Evolutionary conservation across 2,329 filamentous ascomycete species (phyloP).

Genomic region (Graphium sp.): DNA sequence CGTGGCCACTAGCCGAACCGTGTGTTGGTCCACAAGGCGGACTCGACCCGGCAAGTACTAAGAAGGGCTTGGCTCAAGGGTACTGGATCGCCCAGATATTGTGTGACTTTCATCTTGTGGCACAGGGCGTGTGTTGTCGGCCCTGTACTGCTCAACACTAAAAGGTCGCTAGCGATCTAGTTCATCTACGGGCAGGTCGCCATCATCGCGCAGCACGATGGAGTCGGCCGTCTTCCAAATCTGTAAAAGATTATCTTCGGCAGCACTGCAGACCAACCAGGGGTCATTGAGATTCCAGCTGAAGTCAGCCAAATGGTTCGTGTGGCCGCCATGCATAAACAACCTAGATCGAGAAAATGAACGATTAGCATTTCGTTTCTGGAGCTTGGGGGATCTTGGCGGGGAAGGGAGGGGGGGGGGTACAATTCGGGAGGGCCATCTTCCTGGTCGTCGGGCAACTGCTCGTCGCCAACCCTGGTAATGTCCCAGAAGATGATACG

Average conservation of each 20-base stretch:
- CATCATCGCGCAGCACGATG: slow-evolving; percentile 63
- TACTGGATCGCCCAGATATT: too few species aligned
- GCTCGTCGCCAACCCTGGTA: slow-evolving; percentile 80
- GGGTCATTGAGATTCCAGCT: slow-evolving; percentile 96
- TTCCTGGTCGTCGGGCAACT: slow-evolving; percentile 84
- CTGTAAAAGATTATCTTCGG: slow-evolving; percentile 92
- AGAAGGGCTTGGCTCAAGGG: too few species aligned
- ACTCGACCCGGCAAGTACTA: too few species aligned
- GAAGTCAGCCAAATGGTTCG: slow-evolving; percentile 91
- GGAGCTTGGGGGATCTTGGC: neutral
- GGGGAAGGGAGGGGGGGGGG: slow-evolving; percentile 17
- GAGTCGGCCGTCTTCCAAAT: slow-evolving; percentile 80
- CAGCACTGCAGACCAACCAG: slow-evolving; percentile 90
- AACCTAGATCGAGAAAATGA: slow-evolving; percentile 35
- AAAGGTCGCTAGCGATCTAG: slow-evolving; percentile 38
- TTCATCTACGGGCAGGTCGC: slow-evolving; percentile 61
- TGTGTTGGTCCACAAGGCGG: too few species aligned
- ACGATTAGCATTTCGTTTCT: neutral
- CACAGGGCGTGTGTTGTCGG: neutral
- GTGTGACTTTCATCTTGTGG: neutral
- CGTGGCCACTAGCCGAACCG: too few species aligned
- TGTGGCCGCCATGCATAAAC: slow-evolving; percentile 98
- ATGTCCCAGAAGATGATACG: slow-evolving; percentile 96
- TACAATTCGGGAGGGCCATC: slow-evolving; percentile 91
- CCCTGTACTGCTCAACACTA: neutral